Base-by-base conservation (phyloP, 225 moss, liverwort and hornwort genomes). In the Anthoceros angustus region DNA sequence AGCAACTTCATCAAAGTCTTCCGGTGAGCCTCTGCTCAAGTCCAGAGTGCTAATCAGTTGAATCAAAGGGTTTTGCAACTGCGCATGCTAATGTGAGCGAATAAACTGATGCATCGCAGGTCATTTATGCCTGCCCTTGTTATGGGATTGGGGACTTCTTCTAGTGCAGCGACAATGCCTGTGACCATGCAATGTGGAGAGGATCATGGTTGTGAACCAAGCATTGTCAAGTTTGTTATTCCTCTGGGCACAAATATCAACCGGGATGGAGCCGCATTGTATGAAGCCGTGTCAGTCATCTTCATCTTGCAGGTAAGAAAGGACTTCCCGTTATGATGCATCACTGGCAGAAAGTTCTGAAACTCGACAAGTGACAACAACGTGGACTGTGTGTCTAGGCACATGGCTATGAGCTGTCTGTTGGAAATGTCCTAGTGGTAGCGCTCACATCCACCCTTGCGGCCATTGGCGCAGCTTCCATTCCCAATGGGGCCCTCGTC, bases 221-320 rank as follows among this genome's bases (percentile, higher is more conserved):
- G 90, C 62, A 88, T 90, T 7, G 94, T 94, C 48, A 82, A 86
- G 50, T 94, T 94, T 67, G 86, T 94, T 64, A 78, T 94, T 73
- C 90, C 94, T 42, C 80, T 94, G 76, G 94, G 90, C 66, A 94
- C 88, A 46, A 94, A 90, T 72, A 80, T 94, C 72, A 94, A 94
- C 50, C 83, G 94, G 10, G 94, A 94, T 67, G 94, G 94, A 40
- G 81, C 94, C 70, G 94, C 90, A 72, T 77, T 94, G 42, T 94
- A 94, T 50, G 88, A 94, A 86, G 90, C 94, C 42, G 94, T 90
- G 8, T 87, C 86, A 40, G 94, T 88, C 11, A 90, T 94, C 69
- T 94, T 94, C 70, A 94, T 94, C 38, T 12, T 78, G 79, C 80
- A 55, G 55, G 55, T 55, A 23, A 55, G n/a, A 23, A 55, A 55